Evolutionary conservation across 169 alveolate species (phyloP).

Genomic region (Eimeria acervulina): DNA sequence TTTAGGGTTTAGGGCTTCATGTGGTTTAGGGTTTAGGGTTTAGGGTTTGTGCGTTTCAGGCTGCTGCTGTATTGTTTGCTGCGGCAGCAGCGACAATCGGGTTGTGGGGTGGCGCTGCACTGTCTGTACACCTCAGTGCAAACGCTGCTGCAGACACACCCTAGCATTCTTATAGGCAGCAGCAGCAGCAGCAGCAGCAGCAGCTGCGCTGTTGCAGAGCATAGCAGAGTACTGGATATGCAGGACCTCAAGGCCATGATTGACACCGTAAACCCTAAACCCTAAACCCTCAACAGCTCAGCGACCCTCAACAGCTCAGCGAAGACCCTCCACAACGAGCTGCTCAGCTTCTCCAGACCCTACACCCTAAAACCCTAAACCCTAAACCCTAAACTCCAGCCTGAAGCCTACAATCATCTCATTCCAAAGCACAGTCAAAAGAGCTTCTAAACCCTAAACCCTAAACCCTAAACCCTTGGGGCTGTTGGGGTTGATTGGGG

Average conservation of each 20-base stretch:
- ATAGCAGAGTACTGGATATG: not conserved
- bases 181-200: conserved; percentile 18
- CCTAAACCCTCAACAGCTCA: not conserved
- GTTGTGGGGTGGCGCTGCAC: not conserved
- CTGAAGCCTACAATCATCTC: too few species aligned
- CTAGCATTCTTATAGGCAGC: not conserved
- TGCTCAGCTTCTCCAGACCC: too few species aligned
- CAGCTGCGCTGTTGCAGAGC: too few species aligned
- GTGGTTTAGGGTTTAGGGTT: conserved; percentile 17
- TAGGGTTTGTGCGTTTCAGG: not conserved
- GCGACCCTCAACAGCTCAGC: too few species aligned
- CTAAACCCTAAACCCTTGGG: not conserved
- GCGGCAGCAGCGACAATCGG: conserved; percentile 48
- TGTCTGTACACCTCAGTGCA: not conserved
- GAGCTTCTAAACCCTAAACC: not conserved
- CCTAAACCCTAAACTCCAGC: conserved; percentile 1
- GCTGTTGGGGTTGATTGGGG: not conserved
- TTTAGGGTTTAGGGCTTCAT: too few species aligned
- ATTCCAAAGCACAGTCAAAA: too few species aligned
- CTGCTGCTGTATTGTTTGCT: too few species aligned
- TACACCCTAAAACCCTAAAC: not conserved
- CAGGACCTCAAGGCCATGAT: conserved; percentile 28
- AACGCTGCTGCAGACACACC: not conserved
- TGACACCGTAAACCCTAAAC: conserved; percentile 6
- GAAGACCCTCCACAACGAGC: too few species aligned